A percentile compares a stretch with the other conserved stretches of the same genome.
Conservation (phyloP, 1,139 yeast species). For the Taiozyma sp. region DNA sequence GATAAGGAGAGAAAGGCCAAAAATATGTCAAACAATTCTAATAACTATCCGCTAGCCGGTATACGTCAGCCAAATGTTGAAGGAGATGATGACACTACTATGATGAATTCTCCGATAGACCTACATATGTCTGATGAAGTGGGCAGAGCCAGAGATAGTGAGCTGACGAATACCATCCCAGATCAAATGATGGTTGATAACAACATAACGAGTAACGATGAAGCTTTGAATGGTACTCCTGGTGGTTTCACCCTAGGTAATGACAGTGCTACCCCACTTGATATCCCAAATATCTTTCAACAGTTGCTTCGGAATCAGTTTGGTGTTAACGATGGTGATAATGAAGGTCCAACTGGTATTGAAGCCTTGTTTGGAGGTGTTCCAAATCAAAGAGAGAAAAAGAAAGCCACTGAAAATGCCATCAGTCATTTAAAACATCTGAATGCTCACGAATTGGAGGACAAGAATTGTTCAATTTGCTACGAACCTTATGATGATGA, state of each 20-base stretch:
- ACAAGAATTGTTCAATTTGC: slow-evolving; percentile 58
- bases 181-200: neutral
- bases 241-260: no score
- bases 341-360: neutral
- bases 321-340: neutral
- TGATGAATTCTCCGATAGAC: neutral
- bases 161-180: neutral
- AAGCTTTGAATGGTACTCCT: neutral
- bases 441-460: slow-evolving; percentile 3
- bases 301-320: neutral
- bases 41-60: neutral
- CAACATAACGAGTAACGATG: neutral
- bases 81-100: neutral
- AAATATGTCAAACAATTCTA: neutral
- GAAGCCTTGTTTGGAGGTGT: neutral
- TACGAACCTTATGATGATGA: slow-evolving; percentile 47
- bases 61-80: neutral
- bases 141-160: neutral
- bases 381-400: neutral
- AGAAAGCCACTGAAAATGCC: slow-evolving; percentile 3
- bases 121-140: neutral
- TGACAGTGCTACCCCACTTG: neutral
- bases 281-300: neutral
- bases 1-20: neutral
- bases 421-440: slow-evolving; percentile 1